Percentiles rank a stretch among this genome's conserved stretches.
Evolutionary conservation across 1,139 yeast genomes (phyloP).

Genomic region (Zhuliangozyma blackwelliae): DNA sequence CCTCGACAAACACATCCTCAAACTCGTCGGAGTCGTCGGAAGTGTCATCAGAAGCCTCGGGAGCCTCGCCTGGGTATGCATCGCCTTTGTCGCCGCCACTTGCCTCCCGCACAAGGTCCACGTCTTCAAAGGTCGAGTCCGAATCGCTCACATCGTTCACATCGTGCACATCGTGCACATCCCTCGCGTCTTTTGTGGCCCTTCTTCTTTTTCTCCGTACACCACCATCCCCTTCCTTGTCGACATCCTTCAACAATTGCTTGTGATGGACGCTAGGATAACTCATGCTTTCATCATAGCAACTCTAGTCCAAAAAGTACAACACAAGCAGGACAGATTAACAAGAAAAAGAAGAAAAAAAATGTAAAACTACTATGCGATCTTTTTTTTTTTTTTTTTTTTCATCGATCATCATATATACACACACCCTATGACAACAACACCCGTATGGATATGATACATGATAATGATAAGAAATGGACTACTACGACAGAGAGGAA

Average conservation of each 20-base stretch:
- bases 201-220: conserved; percentile 4
- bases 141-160: background rate
- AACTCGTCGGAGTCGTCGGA: conserved; percentile 25
- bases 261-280: conserved; percentile 6
- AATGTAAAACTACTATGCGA: too few species aligned
- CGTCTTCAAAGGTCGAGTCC: too few species aligned
- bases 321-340: too few species aligned
- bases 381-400: too few species aligned
- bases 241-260: conserved; percentile 5
- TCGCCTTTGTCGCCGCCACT: background rate
- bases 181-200: too few species aligned
- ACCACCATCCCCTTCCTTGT: background rate
- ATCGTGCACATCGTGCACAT: background rate
- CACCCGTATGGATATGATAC: conserved; percentile 1
- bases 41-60: background rate
- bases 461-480: background rate
- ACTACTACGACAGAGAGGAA: background rate
- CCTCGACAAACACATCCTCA: conserved; percentile 25
- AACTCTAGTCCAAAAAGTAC: too few species aligned
- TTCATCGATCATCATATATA: too few species aligned
- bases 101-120: too few species aligned
- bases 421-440: background rate
- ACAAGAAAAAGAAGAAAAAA: too few species aligned
- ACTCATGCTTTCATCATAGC: too few species aligned
- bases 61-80: background rate